Conservation (phyloP, 2,329 filamentous ascomycete genomes). For the Tolypocladium cylindrosporum region DNA sequence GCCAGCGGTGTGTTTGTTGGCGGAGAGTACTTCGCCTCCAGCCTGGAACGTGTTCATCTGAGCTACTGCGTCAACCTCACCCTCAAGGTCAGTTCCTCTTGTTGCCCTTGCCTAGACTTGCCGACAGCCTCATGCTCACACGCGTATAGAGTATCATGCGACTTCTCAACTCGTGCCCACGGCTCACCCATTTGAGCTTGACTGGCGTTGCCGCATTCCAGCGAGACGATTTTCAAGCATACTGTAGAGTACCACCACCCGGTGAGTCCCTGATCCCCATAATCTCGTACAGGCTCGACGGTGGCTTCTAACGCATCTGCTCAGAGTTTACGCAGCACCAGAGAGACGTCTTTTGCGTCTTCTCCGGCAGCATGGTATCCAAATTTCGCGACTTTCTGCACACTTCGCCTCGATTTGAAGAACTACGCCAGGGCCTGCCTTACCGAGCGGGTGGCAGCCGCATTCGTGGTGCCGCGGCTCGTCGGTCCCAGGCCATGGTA, state of each 20-base stretch:
- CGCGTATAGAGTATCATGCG: conserved; percentile 68
- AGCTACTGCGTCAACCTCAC: conserved; percentile 88
- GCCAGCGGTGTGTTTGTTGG: conserved; percentile 34
- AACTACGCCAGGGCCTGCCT: conserved; percentile 25
- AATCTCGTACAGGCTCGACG: neutral
- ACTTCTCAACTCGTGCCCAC: conserved; percentile 81
- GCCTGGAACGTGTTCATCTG: conserved; percentile 86
- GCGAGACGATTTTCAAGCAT: conserved; percentile 70
- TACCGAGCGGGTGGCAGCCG: conserved; percentile 6
- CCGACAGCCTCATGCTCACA: conserved; percentile 7
- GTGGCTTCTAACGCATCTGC: neutral
- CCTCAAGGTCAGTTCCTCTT: conserved; percentile 52
- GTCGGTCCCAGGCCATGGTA: conserved; percentile 8
- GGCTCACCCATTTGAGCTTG: conserved; percentile 86
- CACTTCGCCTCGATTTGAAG: conserved; percentile 34
- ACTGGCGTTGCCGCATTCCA: conserved; percentile 91
- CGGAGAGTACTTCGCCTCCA: conserved; percentile 47
- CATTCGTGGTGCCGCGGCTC: conserved; percentile 5
- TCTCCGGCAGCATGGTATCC: conserved; percentile 76
- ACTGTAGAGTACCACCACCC: conserved; percentile 75
- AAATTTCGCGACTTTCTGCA: conserved; percentile 74
- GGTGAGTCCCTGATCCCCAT: conserved; percentile 32
- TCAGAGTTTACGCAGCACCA: conserved; percentile 91
- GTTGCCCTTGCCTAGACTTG: neutral
- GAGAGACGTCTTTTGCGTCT: conserved; percentile 92